These are phyloP conservation scores for Umbilicus rupestris DNA, from an alignment of 164 flowering plant species.

Conservation along the genomic window DNA sequence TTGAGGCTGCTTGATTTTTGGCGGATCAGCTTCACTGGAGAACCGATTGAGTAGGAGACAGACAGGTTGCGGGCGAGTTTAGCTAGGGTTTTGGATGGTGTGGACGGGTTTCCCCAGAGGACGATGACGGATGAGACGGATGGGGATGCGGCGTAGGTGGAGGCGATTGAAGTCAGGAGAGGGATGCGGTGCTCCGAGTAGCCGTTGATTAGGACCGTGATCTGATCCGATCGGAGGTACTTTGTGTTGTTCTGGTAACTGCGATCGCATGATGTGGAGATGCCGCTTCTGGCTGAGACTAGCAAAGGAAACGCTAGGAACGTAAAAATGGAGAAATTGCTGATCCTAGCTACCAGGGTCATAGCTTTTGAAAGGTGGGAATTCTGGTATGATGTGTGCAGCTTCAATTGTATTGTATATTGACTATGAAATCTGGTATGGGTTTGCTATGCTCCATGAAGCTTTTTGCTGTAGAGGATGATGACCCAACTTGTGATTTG, in stretches of 20 bases:
- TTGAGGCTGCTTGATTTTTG: conserved; percentile 50
- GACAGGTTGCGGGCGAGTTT: conserved; percentile 38
- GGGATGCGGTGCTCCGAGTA: conserved; percentile 69
- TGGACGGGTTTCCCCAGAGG: conserved; percentile 82
- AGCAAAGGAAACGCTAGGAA: not conserved
- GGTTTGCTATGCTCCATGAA: no score
- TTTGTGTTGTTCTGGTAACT: conserved; percentile 22
- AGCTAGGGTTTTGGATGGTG: conserved; percentile 35
- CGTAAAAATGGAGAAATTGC: not conserved
- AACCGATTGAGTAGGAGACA: conserved; percentile 22
- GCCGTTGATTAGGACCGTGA: conserved; percentile 86
- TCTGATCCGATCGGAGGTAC: conserved; percentile 43
- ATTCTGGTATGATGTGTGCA: no score
- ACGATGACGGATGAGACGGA: conserved; percentile 50
- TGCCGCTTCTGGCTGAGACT: conserved; percentile 4
- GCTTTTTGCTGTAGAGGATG: no score
- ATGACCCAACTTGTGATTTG: no score
- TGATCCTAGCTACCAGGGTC: not conserved
- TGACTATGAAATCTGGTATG: no score
- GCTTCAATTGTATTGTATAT: no score
- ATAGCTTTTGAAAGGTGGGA: not conserved
- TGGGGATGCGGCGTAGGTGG: conserved; percentile 51
- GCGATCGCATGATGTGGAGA: conserved; percentile 19
- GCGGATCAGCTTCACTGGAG: conserved; percentile 40
- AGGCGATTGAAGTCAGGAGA: conserved; percentile 56